A percentile compares a stretch with the other conserved stretches of the same genome.
These are phyloP conservation scores for Batkoa obscura DNA, from an alignment of 371 early-diverging fungal species.

Conservation along the genomic window DNA sequence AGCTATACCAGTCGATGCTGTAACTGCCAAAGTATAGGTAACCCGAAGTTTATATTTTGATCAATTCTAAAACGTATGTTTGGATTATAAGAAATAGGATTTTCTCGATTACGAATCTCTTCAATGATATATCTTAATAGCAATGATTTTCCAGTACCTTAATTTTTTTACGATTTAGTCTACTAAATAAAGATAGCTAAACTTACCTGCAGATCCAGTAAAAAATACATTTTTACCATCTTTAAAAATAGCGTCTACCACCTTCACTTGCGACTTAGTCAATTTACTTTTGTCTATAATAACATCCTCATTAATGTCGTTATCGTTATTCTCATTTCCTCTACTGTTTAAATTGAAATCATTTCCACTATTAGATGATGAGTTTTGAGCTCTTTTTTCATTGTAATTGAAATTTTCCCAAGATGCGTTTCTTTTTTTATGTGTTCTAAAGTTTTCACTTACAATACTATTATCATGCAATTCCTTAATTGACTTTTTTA, in stretches of 20 bases:
- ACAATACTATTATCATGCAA: too few species aligned
- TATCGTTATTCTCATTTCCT: too few species aligned
- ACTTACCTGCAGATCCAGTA: constrained; percentile 22
- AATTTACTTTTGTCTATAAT: too few species aligned
- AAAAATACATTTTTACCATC: constrained; percentile 26
- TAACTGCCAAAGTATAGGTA: neutral
- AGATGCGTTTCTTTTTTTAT: too few species aligned
- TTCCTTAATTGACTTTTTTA: too few species aligned
- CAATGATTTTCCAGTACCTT: constrained; percentile 1
- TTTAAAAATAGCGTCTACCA: neutral
- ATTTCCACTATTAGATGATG: too few species aligned
- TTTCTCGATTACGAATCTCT: neutral
- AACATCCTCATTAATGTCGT: too few species aligned
- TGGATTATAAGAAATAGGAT: too few species aligned
- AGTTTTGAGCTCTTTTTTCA: too few species aligned
- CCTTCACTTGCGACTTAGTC: neutral
- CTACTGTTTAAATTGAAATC: too few species aligned
- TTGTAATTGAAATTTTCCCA: too few species aligned
- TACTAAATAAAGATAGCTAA: neutral
- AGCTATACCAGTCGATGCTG: constrained; percentile 11
- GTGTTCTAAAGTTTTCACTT: too few species aligned
- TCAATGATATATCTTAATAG: neutral
- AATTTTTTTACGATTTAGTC: neutral
- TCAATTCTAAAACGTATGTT: neutral
- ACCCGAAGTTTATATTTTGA: neutral